phyloP scores from a whole-genome alignment of 73 alveolate species.

The Tetrahymena borealis region DNA sequence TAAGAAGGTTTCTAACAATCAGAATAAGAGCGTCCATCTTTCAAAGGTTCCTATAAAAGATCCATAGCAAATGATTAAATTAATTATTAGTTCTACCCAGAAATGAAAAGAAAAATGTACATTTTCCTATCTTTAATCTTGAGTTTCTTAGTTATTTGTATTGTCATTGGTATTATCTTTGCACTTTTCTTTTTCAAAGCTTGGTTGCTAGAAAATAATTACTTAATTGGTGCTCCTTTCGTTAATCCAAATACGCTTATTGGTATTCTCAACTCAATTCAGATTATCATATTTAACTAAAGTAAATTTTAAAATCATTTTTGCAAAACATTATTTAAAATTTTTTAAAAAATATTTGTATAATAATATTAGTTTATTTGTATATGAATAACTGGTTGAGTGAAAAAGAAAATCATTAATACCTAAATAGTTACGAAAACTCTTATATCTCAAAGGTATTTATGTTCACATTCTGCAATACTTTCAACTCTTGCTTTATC shows the following conservation, averaged over 20 bases:
- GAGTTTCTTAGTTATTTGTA: constrained; percentile 32
- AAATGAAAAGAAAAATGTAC: constrained; percentile 5
- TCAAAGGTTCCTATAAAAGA: constrained; percentile 37
- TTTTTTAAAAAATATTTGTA: background rate
- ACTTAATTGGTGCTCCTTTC: background rate
- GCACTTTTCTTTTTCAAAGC: constrained; percentile 37
- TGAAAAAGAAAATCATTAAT: constrained; percentile 52
- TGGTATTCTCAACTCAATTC: constrained; percentile 42
- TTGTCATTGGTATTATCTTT: constrained; percentile 43
- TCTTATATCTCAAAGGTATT: constrained; percentile 45
- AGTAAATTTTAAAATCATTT: background rate
- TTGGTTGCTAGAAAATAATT: background rate
- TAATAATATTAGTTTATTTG: background rate
- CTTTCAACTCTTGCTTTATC: constrained; percentile 53
- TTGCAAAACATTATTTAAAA: background rate
- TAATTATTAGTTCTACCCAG: constrained; percentile 35
- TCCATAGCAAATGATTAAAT: constrained; percentile 41
- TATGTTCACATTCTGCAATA: constrained; percentile 52
- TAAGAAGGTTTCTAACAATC: constrained; percentile 51
- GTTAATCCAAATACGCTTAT: constrained; percentile 12
- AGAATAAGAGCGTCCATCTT: constrained; percentile 49
- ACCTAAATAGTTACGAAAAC: constrained; percentile 44
- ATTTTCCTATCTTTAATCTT: constrained; percentile 13
- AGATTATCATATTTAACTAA: constrained; percentile 43
- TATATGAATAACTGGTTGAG: constrained; percentile 42